Evolutionary conservation across 352 stramenopile genomes (phyloP).

Genomic region (Pythium myriotylum): DNA sequence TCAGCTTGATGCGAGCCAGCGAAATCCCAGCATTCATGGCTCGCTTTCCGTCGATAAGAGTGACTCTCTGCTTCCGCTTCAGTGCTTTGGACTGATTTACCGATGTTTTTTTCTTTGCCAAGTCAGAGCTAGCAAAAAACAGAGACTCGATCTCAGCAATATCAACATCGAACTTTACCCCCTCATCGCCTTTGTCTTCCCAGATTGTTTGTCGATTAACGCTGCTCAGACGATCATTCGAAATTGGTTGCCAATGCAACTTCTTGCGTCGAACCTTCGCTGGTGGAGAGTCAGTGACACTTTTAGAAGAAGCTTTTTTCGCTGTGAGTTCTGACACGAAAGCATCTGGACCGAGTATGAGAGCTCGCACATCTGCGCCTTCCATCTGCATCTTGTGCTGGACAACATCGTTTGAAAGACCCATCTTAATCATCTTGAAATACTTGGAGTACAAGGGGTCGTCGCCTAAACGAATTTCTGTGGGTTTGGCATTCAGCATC

Average conservation of each 20-base stretch:
- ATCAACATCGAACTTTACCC: conserved; percentile 78
- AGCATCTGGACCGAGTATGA: conserved; percentile 71
- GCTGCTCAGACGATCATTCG: conserved; percentile 77
- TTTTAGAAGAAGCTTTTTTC: conserved; percentile 3
- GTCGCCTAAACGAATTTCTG: conserved; percentile 46
- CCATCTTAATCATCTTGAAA: conserved; percentile 94
- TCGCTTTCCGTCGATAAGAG: conserved; percentile 94
- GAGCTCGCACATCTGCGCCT: conserved; percentile 45
- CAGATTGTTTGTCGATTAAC: conserved; percentile 78
- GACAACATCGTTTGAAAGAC: conserved; percentile 82
- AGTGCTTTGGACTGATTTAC: conserved; percentile 39
- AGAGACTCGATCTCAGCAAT: conserved; percentile 88
- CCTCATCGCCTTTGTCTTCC: conserved; percentile 78
- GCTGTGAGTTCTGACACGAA: conserved; percentile 43
- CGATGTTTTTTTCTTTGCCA: conserved; percentile 53
- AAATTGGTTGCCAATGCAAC: conserved; percentile 88
- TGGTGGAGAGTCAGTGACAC: not conserved
- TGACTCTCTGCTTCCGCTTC: conserved; percentile 83
- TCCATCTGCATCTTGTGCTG: conserved; percentile 80
- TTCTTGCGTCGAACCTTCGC: conserved; percentile 74
- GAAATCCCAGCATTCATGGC: conserved; percentile 98
- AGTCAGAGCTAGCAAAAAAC: conserved; percentile 77
- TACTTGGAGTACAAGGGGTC: conserved; percentile 84
- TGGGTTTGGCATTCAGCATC: conserved; percentile 26
- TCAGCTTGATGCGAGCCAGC: conserved; percentile 93